Conservation (phyloP, 176 grass and related monocot species). For the Ensete glaucum region DNA sequence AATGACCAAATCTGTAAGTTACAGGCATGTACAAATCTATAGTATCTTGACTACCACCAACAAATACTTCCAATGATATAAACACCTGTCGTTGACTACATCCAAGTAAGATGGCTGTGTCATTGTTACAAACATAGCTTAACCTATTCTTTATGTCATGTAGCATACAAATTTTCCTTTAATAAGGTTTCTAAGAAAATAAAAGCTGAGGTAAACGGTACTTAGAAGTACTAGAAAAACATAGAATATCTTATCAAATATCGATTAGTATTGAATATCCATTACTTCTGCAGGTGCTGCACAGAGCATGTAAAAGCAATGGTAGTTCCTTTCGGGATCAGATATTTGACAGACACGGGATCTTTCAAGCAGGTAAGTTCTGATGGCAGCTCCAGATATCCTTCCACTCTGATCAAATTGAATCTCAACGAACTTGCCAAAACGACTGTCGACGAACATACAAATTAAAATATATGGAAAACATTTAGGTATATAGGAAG, state of each 20-base stretch:
- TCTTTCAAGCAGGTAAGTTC: conserved; percentile 94
- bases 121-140: background rate
- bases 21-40: too few relatives aligned
- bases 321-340: conserved; percentile 88
- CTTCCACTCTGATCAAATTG: conserved; percentile 83
- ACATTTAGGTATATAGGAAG: background rate
- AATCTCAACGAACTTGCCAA: conserved; percentile 97
- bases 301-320: conserved; percentile 99
- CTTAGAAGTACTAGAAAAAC: too few relatives aligned
- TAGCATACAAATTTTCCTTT: background rate
- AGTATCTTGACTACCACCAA: too few relatives aligned
- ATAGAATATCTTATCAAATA: background rate
- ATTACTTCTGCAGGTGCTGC: conserved; percentile 71
- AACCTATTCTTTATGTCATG: background rate
- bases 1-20: too few relatives aligned
- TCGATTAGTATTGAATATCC: background rate
- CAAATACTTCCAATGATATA: too few relatives aligned
- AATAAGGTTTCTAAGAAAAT: background rate
- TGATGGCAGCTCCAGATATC: conserved; percentile 88
- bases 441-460: conserved; percentile 42
- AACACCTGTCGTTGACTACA: too few relatives aligned
- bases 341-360: conserved; percentile 96
- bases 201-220: background rate
- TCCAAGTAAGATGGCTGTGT: background rate
- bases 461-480: background rate